These are phyloP conservation scores for Stramenopiles sp. DNA, from an alignment of 352 stramenopile genomes.

Conservation along the genomic window DNA sequence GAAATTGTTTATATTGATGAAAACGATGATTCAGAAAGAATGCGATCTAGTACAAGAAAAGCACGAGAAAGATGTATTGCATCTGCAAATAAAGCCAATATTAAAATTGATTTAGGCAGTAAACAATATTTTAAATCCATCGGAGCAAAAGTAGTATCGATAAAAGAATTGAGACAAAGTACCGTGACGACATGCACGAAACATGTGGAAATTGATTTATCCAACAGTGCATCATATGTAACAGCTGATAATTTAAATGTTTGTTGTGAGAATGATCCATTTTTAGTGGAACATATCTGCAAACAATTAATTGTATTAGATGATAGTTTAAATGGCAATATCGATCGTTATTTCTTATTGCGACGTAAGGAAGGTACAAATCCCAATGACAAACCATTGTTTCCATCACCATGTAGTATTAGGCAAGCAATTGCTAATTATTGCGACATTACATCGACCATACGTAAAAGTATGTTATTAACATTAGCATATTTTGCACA, in stretches of 20 bases:
- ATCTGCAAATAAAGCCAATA: not conserved
- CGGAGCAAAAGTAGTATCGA: not conserved
- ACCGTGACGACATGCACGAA: not conserved
- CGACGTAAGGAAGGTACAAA: constrained; percentile 33
- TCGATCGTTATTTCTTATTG: constrained; percentile 63
- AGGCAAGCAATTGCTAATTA: constrained; percentile 70
- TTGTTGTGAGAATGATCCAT: constrained; percentile 56
- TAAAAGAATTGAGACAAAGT: not conserved
- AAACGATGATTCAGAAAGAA: not conserved
- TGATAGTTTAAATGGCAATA: constrained; percentile 50
- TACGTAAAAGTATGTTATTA: constrained; percentile 50
- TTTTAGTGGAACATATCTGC: constrained; percentile 37
- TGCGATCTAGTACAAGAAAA: not conserved
- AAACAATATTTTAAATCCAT: not conserved
- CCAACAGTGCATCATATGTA: constrained; percentile 31
- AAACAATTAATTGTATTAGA: constrained; percentile 27
- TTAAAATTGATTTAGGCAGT: not conserved
- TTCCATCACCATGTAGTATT: constrained; percentile 81
- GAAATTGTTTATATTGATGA: not conserved
- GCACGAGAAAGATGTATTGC: not conserved
- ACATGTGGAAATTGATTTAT: not conserved
- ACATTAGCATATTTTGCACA: constrained; percentile 50
- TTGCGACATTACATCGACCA: constrained; percentile 70
- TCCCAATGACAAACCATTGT: constrained; percentile 43
- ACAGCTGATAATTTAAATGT: constrained; percentile 82